Base-by-base conservation (phyloP, 139 green algal species). In the Coelastrella sp. region DNA sequence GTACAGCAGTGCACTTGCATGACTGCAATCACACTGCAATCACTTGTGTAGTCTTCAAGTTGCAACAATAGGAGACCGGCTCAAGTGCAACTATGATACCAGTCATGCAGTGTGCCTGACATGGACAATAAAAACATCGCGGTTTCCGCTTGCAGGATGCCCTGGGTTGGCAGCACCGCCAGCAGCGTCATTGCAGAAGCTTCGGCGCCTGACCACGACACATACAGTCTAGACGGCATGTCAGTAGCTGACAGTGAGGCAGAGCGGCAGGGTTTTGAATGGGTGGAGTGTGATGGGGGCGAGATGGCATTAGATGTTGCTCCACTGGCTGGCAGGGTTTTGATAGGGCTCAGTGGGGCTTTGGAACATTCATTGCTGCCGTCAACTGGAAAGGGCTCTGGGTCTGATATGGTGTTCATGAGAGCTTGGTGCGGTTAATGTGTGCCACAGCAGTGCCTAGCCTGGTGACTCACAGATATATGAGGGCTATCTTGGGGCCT, bases 331-430 rank as follows among this genome's bases (percentile, higher is more conserved):
- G 93, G 94, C 6, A 65, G 94, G 56, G 80, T 92, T 76, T 90
- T 95, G 74, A 66, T 96, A 63, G 93, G 94, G 27, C 85, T 96
- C 14, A 94, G 91, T 73, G 94, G 94, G 7, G 93, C 92, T 8
- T 88, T 96, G 60, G 94, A 96, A 63, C 94, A 96, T 83, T 88
- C 90, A 20, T 89, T 96, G 74, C 89, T 94, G 87, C 92, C 94
- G 17, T 25, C 63, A 8, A 22, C 11, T n/a, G 89, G 87, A 22
- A 24, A 87, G 11, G 24, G 81, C 6, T 85, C 85, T n/a, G 85
- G 85, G 17, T 76, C 92, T 6, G 94, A 91, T 14, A 81, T 87
- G 78, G 87, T 85, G 78, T 91, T 81, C 59, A 61, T 80, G 49
- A 61, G 87, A 11, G 78, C 87, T 7, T 91, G 87, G 87, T 91